Evolutionary conservation across 1,284 basidiomycete genomes (phyloP).

Genomic region (Boletus coffeatus): DNA sequence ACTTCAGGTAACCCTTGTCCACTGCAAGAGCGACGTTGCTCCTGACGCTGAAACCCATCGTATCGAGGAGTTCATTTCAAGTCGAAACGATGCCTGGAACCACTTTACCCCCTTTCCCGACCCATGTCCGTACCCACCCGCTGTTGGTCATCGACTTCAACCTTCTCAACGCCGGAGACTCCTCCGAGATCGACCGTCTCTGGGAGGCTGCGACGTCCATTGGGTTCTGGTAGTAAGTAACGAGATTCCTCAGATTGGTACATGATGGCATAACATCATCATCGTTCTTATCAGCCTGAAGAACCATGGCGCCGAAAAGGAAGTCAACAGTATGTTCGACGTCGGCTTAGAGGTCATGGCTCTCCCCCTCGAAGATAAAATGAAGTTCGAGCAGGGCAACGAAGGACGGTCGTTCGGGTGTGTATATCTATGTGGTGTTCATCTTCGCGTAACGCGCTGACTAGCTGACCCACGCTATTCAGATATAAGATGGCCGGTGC

Average conservation of each 20-base stretch:
- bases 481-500: conserved; percentile 64
- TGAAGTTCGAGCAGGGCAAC: conserved; percentile 64
- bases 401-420: conserved; percentile 59
- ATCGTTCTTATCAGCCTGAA: conserved; percentile 39
- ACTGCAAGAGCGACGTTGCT: background rate
- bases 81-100: conserved; percentile 19
- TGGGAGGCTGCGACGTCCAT: background rate
- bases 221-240: background rate
- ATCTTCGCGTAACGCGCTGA: background rate
- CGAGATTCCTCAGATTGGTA: background rate
- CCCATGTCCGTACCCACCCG: conserved; percentile 24
- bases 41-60: background rate
- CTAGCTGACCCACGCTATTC: background rate
- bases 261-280: background rate
- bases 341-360: conserved; percentile 53
- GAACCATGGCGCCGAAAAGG: conserved; percentile 54
- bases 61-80: background rate
- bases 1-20: background rate
- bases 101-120: conserved; percentile 41
- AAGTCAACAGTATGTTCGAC: conserved; percentile 53
- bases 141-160: no score
- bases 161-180: no score
- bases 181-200: no score
- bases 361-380: conserved; percentile 55
- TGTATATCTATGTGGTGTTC: background rate